Evolutionary conservation across 163 green algal genomes (phyloP), one percentile per base, ranked within the genome.

Genomic region (Coccomyxa subellipsoidea): DNA sequence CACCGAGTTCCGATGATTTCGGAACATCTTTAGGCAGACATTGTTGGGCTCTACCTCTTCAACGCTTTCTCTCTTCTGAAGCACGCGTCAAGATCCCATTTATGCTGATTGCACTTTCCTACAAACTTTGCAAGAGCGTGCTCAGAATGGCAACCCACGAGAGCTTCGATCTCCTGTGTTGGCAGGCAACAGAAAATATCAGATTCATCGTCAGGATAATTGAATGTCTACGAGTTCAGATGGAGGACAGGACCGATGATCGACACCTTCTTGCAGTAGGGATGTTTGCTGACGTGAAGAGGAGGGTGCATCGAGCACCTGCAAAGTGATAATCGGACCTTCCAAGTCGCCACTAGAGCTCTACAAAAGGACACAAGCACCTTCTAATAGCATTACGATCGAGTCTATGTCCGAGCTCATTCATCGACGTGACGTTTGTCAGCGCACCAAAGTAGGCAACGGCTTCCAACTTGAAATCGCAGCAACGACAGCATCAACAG

Each of bases 101-200:
- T 91, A 7, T 83, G 37, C 21, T 92, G 79, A 76, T 93, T 94
- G 85, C 92, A 95, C 31, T 84, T 81, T 29, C 90, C 90, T 84
- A 82, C 90, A 39, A 92, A 95, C 81, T 94, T 94, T 72, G 91
- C 88, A 21, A 93, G 53, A 2, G 89, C 82, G 81, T 94, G 81
- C 32, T 93, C 85, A 8, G 80, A 40, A 81, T 95, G 90, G 86
- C 92, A 95, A 8, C 76, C 53, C 10, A 89, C 82, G 21, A 94
- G 81, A 31, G 82, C 87, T 27, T 89, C 69, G 47, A 95, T 95
- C 36, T 84, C 38, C 88, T 92, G 83, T 82, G 84, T 12, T 73
- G 29, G n/a, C 18, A 27, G 10, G n/a, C 4, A 35, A 3, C n/a
- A 34, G 1, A 37, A 73, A 37, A 4, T 59, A 59, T 27, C 47